These are phyloP conservation scores for Trypanosoma cruzi DNA, from an alignment of 208 protist genomes.

Conservation along the genomic window DNA sequence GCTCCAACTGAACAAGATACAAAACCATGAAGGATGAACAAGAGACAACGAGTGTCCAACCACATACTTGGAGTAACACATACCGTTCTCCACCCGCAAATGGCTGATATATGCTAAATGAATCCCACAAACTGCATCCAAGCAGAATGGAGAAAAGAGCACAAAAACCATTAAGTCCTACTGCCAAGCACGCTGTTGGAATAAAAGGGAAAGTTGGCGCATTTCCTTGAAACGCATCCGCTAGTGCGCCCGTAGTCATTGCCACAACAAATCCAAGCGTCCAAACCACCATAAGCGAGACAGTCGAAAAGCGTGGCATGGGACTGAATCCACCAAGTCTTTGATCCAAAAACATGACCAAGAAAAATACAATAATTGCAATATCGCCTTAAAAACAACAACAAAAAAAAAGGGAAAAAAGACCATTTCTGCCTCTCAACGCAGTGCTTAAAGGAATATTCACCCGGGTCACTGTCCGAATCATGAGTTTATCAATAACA, in stretches of 20 bases:
- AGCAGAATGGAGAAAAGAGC: constrained; percentile 54
- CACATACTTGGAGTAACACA: constrained; percentile 74
- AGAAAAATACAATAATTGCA: too few species aligned
- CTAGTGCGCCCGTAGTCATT: constrained; percentile 51
- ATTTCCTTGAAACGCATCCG: constrained; percentile 59
- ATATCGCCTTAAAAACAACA: too few species aligned
- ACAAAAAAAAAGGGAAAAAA: too few species aligned
- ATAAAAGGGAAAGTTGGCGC: constrained; percentile 51
- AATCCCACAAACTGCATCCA: constrained; percentile 43
- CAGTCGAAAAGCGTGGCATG: constrained; percentile 57
- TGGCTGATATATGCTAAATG: constrained; percentile 80
- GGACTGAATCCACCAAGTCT: not conserved
- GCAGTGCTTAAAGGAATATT: too few species aligned
- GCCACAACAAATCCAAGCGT: constrained; percentile 45
- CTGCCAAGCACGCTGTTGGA: constrained; percentile 46
- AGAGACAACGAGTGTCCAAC: constrained; percentile 39
- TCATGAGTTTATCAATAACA: too few species aligned
- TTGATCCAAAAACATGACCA: too few species aligned
- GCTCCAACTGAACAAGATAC: constrained; percentile 33
- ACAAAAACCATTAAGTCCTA: constrained; percentile 45
- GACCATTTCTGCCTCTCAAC: too few species aligned
- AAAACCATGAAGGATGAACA: constrained; percentile 28
- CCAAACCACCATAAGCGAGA: constrained; percentile 63
- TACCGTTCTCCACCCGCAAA: constrained; percentile 74
- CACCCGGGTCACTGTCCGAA: too few species aligned